Evolutionary conservation across 345 rosid species (phyloP), one percentile per base, ranked within the genome.

Genomic region (Pistacia vera): DNA sequence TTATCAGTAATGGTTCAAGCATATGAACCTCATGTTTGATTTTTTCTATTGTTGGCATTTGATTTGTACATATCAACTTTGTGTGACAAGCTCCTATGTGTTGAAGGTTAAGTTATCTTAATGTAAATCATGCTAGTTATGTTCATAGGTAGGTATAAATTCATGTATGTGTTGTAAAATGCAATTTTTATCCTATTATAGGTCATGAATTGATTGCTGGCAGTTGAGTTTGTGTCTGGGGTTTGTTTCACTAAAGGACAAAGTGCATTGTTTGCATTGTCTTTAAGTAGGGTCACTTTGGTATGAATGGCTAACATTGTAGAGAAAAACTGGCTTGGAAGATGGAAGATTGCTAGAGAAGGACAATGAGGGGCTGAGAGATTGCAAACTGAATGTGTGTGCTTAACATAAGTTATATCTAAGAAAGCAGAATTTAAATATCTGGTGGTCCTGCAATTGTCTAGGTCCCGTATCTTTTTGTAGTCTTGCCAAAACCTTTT

Each of bases 341-440:
- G 51, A 38, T 71, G 58, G 75, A 49, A 44, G n/a, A 49, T 68
- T 18, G 44, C 48, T 61, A 46, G 58, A 46, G 54, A 44, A 60
- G 18, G 66, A 41, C 28, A 41, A 61, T 30, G 11, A 61, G 68
- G 41, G 20, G 18, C 36, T 22, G 14, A 38, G 74, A 61, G 33
- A 18, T 20, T 14, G 52, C 54, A 38, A 38, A 38, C 52, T 38
- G 16, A 11, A 44, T 44, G 25, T 18, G 8, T 13, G 18, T 55
- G 48, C 13, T 35, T 7, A 20, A 22, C 60, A 28, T 2, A n/a
- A 36, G 73, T 35, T 70, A 4, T 3, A 10, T 48, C 25, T 46
- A 4, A 5, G 8, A 28, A 51, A 46, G 25, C 16, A 10, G 66
- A 18, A 28, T 41, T 49, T 57, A 41, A 59, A 59, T 71, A 22